phyloP scores from a whole-genome alignment of 108 stramenopile species.

The Stephanodiscus minutulus region DNA sequence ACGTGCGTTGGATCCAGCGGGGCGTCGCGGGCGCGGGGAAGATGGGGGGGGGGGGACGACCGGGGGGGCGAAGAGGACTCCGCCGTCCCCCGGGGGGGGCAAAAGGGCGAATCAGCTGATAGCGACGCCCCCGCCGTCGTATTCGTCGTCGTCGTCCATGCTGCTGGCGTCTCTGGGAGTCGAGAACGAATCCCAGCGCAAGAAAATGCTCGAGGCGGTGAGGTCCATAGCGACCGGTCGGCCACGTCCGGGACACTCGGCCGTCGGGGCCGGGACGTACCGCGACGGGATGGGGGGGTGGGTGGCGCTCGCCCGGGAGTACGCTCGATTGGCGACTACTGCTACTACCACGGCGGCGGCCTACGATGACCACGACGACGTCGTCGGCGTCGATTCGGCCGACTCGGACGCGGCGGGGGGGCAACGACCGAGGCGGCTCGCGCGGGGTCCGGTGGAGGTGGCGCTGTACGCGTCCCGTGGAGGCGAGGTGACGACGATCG shows the following conservation, averaged over 20 bases:
- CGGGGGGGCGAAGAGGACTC: conserved; percentile 18
- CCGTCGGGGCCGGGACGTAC: conserved; percentile 69
- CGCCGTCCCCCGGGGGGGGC: too few relatives aligned
- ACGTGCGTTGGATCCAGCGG: too few relatives aligned
- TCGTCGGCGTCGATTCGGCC: neutral
- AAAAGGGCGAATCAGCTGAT: too few relatives aligned
- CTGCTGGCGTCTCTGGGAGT: too few relatives aligned
- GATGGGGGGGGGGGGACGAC: too few relatives aligned
- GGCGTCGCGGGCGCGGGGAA: too few relatives aligned
- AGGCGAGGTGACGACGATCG: conserved; percentile 62
- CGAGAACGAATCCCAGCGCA: conserved; percentile 20
- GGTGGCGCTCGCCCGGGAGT: conserved; percentile 68
- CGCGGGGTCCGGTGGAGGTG: conserved; percentile 54
- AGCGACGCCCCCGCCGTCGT: too few relatives aligned
- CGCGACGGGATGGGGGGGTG: conserved; percentile 67
- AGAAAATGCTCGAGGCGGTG: conserved; percentile 56
- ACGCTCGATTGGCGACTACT: conserved; percentile 24
- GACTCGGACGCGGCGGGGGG: too few relatives aligned
- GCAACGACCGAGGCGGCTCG: too few relatives aligned
- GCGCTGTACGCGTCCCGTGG: conserved; percentile 59
- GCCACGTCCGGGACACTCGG: conserved; percentile 70
- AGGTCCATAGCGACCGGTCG: conserved; percentile 73
- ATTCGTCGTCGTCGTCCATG: too few relatives aligned
- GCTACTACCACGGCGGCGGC: neutral
- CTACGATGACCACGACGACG: neutral